Percentiles rank a stretch among this genome's conserved stretches.
These are phyloP conservation scores for Beta macrorhiza DNA, from an alignment of 179 eudicot genomes.

Conservation along the genomic window DNA sequence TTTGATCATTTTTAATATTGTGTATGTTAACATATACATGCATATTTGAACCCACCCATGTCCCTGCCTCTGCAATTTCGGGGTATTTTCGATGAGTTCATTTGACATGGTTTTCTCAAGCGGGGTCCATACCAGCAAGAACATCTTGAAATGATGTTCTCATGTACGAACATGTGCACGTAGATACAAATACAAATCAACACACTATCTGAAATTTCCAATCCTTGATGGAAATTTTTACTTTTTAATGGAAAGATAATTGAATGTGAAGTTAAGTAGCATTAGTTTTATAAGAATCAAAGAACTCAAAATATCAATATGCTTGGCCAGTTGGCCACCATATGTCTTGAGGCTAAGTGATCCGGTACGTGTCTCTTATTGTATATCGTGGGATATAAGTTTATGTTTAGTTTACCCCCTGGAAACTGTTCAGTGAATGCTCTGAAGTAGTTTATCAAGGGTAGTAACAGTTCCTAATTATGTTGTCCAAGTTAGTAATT, in stretches of 20 bases:
- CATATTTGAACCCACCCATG: no score
- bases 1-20: no score
- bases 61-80: no score
- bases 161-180: neutral
- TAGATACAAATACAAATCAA: neutral
- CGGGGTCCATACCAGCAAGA: no score
- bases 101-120: no score
- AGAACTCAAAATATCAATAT: neutral
- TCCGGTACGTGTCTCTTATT: neutral
- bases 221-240: neutral
- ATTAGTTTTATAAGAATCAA: neutral
- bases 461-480: neutral
- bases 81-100: no score
- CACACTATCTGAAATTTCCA: neutral
- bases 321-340: neutral
- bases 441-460: no score
- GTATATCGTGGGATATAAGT: neutral
- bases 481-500: neutral
- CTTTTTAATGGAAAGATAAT: no score
- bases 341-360: neutral
- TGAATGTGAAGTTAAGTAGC: neutral
- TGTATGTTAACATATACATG: no score
- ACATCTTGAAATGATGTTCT: no score
- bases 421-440: neutral
- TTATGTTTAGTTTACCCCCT: neutral